Evolutionary conservation across 768 basidiomycete species (phyloP).

Genomic region (Suillus fuscotomentosus): DNA sequence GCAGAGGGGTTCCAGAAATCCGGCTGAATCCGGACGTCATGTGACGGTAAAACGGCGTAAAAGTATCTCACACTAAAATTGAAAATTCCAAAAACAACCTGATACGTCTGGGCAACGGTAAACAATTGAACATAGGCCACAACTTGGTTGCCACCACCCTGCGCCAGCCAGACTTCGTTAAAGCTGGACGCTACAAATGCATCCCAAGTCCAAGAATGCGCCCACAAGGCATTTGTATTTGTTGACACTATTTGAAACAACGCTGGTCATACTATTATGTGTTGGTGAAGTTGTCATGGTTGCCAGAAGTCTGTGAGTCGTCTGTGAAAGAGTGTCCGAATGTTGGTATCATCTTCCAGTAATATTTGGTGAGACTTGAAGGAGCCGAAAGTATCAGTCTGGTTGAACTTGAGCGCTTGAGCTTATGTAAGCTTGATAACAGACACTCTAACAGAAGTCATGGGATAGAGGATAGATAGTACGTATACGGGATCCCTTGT

Average conservation of each 20-base stretch:
- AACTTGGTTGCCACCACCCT: slow-evolving; percentile 35
- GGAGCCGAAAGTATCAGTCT: no score
- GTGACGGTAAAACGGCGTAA: no score
- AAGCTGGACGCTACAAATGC: not conserved
- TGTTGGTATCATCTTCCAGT: not conserved
- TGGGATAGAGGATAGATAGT: not conserved
- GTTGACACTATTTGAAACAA: slow-evolving; percentile 16
- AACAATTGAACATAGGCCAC: slow-evolving; percentile 23
- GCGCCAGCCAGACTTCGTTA: slow-evolving; percentile 26
- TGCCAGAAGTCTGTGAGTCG: not conserved
- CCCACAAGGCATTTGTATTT: not conserved
- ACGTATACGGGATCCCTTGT: not conserved
- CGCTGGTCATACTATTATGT: slow-evolving; percentile 13
- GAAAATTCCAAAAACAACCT: no score
- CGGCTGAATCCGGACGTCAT: no score
- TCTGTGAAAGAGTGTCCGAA: not conserved
- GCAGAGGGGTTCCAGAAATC: no score
- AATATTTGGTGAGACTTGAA: not conserved
- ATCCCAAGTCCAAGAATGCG: not conserved
- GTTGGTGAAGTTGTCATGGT: not conserved
- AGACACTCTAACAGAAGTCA: no score
- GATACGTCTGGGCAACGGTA: no score
- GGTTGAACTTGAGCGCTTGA: no score
- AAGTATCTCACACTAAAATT: no score
- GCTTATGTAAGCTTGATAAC: no score